Percentiles rank a stretch among this genome's conserved stretches.
phyloP scores from a whole-genome alignment of 225 moss, liverwort and hornwort genomes.

The Polytrichum formosum region DNA sequence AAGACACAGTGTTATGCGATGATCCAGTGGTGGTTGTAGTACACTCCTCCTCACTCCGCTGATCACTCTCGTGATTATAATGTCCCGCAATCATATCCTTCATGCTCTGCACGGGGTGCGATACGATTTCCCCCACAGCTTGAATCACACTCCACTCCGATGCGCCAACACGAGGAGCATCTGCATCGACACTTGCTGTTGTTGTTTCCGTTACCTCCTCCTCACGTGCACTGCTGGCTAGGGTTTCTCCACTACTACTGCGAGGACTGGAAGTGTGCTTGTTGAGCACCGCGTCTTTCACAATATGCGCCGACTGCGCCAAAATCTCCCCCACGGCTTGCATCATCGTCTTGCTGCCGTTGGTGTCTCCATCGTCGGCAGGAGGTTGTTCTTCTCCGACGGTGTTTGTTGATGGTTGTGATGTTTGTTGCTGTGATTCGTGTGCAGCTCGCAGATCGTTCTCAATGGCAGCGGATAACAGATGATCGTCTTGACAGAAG shows the following conservation, averaged over 20 bases:
- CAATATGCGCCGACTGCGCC: slow-evolving; percentile 30
- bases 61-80: slow-evolving; percentile 4
- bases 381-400: slow-evolving; percentile 8
- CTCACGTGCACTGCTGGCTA: background rate
- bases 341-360: slow-evolving; percentile 24
- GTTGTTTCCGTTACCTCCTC: background rate
- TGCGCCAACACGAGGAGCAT: slow-evolving; percentile 1
- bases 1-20: too few relatives aligned
- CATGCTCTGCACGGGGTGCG: slow-evolving; percentile 31
- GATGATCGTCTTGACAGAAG: slow-evolving; percentile 33
- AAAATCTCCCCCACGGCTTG: slow-evolving; percentile 35
- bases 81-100: slow-evolving; percentile 28
- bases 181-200: background rate
- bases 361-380: slow-evolving; percentile 10
- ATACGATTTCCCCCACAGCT: slow-evolving; percentile 35
- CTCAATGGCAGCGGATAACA: slow-evolving; percentile 25
- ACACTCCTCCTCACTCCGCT: too few relatives aligned
- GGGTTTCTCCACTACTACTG: background rate
- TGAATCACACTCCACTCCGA: slow-evolving; percentile 25
- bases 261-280: slow-evolving; percentile 2
- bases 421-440: too few relatives aligned
- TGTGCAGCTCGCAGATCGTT: slow-evolving; percentile 9
- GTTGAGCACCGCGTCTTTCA: slow-evolving; percentile 34
- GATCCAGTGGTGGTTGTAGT: too few relatives aligned
- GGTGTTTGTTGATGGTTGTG: too few relatives aligned